phyloP scores from a whole-genome alignment of 2,329 filamentous ascomycete species.

The Simplicillium sp. region DNA sequence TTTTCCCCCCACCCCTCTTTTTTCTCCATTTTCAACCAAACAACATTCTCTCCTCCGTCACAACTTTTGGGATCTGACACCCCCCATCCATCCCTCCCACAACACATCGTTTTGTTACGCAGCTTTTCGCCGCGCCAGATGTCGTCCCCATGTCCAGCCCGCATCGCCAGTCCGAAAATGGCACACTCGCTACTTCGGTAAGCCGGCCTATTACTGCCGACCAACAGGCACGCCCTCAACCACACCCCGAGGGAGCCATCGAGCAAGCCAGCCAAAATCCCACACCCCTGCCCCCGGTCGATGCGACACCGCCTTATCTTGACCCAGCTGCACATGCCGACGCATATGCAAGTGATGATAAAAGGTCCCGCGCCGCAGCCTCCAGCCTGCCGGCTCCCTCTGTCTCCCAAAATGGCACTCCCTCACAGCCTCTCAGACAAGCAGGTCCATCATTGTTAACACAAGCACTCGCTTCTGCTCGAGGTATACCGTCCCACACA shows the following conservation, averaged over 20 bases:
- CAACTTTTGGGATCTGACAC: neutral
- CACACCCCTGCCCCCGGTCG: conserved; percentile 3
- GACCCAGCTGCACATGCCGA: neutral
- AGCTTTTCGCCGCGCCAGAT: conserved; percentile 31
- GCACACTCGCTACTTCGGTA: conserved; percentile 38
- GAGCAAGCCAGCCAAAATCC: conserved; percentile 1
- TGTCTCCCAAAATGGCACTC: neutral
- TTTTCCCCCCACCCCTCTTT: neutral
- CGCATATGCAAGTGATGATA: conserved; percentile 3
- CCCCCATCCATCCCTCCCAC: conserved; percentile 14
- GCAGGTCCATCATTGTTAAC: conserved; percentile 4
- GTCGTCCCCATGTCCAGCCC: conserved; percentile 49
- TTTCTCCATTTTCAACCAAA: neutral
- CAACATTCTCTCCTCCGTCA: neutral
- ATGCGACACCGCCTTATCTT: conserved; percentile 4
- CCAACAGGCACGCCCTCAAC: neutral
- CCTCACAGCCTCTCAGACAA: neutral
- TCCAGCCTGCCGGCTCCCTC: neutral
- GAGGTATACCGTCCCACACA: conserved; percentile 3
- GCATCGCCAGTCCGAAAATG: conserved; percentile 42
- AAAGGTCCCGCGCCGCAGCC: conserved; percentile 2
- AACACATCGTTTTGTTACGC: conserved; percentile 15
- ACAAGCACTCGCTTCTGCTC: conserved; percentile 6
- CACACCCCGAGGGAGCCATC: neutral
- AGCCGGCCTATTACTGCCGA: conserved; percentile 15